Base-by-base conservation (phyloP, 73 alveolate genomes). In the Urostyla sp. region DNA sequence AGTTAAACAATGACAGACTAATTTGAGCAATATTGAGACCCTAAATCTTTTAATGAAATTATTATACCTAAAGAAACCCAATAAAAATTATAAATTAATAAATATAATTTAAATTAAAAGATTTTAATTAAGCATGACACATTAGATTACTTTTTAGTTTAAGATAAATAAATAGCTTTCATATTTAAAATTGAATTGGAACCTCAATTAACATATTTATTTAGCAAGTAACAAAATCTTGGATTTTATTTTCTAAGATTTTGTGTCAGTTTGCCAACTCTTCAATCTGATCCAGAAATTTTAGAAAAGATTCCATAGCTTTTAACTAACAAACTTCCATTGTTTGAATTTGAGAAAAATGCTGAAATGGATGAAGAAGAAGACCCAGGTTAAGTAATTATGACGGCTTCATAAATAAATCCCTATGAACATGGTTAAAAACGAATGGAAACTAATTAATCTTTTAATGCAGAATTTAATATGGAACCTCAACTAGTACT, bases 261-360 rank as follows among this genome's bases (percentile, higher is more conserved):
- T 10, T 53, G 84, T 31, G 28, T 85, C 4, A 32, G 79, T 26
- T 61, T 59, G 10, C 76, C 59, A 36, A 44, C 35, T 18, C 43
- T 55, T 15, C 46, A 74, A 8, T 28, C 58, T 18, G 82, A 75
- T 38, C 87, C 93, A 27, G 88, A 75, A 11, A 63, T 75, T 37
- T 67, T 85, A 10, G 93, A 76, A 27, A 50, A 52, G 30, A 85
- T 85, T 8, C 93, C 93, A 0, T 18, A 63, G 32, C 81, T 85
- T 0, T 32, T 85, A 54, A 75, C 79, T 31, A 59, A 84, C 30
- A 85, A 85, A 38, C 79, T 85, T 2, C 93, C 93, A 3, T 78
- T 75, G 18, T 85, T 85, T 57, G 93, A 85, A 52, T 85, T 72
- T 52, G 93, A 85, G 76, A 75, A 85, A 34, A 85, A 85, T 52